A percentile compares a stretch with the other conserved stretches of the same genome.
Evolutionary conservation across 2,329 filamentous ascomycete genomes (phyloP).

Genomic region (Trichoderma simmonsii): DNA sequence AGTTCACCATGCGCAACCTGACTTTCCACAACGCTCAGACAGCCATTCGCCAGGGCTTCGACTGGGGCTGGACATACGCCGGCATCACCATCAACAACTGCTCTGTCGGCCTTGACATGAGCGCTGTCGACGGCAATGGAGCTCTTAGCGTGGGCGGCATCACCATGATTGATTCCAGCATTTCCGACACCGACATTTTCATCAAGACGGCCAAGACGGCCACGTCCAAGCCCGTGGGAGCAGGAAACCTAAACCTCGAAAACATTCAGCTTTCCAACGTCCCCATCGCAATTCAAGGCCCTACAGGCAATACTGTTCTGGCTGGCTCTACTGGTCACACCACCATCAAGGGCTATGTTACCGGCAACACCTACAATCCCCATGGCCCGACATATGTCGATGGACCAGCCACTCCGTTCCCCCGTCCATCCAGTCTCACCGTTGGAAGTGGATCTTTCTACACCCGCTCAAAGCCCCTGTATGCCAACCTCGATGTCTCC

Average conservation of each 20-base stretch:
- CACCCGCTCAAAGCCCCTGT: background rate
- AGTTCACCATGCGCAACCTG: constrained; percentile 68
- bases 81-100: constrained; percentile 62
- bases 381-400: background rate
- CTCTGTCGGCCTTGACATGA: constrained; percentile 64
- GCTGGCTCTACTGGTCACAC: background rate
- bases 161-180: constrained; percentile 69
- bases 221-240: background rate
- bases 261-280: background rate
- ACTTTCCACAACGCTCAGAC: constrained; percentile 63
- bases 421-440: background rate
- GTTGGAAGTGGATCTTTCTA: background rate
- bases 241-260: background rate
- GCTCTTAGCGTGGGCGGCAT: constrained; percentile 43
- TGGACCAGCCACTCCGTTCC: background rate
- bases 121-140: constrained; percentile 30
- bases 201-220: constrained; percentile 51
- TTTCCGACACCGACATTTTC: constrained; percentile 64
- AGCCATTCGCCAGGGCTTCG: constrained; percentile 70
- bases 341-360: background rate
- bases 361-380: background rate
- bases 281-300: background rate
- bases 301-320: background rate
- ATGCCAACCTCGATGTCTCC: background rate
- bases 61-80: constrained; percentile 75